Conservation (phyloP, 371 early-diverging fungal genomes). For the Circinella umbellata region DNA sequence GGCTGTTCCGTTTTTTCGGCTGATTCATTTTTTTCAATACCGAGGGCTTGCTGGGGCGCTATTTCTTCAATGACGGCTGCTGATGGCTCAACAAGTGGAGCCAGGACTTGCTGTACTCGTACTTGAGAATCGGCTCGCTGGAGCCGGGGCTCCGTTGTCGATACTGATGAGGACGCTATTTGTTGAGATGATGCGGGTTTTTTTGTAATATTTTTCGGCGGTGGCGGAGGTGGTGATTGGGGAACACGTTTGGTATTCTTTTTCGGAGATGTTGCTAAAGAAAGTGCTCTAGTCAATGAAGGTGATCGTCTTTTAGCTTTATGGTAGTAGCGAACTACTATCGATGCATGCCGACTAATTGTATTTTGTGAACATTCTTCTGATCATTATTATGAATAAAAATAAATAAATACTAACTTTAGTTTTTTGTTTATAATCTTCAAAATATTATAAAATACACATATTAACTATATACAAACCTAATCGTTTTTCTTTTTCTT, state of each 20-base stretch:
- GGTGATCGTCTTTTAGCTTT: constrained; percentile 12
- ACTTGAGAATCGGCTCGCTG: constrained; percentile 14
- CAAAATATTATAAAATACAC: too few relatives aligned
- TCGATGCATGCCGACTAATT: constrained; percentile 6
- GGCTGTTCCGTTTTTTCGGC: neutral
- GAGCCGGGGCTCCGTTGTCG: constrained; percentile 1
- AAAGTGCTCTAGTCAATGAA: neutral
- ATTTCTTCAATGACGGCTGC: constrained; percentile 14
- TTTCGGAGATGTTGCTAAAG: constrained; percentile 3
- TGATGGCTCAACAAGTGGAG: constrained; percentile 3
- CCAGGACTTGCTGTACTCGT: neutral
- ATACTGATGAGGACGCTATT: too few relatives aligned
- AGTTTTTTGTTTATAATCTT: neutral
- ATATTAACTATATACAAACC: neutral
- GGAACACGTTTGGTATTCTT: neutral
- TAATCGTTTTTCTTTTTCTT: constrained; percentile 4
- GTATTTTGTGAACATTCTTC: neutral
- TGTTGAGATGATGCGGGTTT: neutral
- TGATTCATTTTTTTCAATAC: neutral
- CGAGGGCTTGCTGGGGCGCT: neutral
- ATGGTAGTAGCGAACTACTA: constrained; percentile 8
- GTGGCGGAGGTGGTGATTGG: constrained; percentile 1
- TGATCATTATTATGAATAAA: neutral
- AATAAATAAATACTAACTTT: neutral
- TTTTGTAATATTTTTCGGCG: neutral